A percentile compares a stretch with the other conserved stretches of the same genome.
These are phyloP conservation scores for Lactarius evosmus DNA, from an alignment of 768 basidiomycete genomes.

Conservation along the genomic window DNA sequence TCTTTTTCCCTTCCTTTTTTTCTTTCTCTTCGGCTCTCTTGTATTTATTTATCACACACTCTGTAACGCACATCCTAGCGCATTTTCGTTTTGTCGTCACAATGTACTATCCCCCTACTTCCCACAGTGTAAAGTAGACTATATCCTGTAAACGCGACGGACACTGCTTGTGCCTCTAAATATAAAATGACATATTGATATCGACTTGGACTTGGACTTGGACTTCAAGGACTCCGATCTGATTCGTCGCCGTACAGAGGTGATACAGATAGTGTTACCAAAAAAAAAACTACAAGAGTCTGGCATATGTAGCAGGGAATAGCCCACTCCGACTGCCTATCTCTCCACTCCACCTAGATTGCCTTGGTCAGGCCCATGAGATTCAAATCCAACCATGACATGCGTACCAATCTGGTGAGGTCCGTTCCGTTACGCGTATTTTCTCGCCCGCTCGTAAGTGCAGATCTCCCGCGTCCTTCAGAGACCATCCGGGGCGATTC, in stretches of 20 bases:
- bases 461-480: slow-evolving; percentile 68
- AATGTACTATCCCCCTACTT: slow-evolving; percentile 16
- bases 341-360: slow-evolving; percentile 27
- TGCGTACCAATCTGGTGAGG: slow-evolving; percentile 73
- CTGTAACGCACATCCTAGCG: slow-evolving; percentile 26
- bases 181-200: slow-evolving; percentile 1
- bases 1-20: background rate
- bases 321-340: slow-evolving; percentile 23
- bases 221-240: background rate
- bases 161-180: slow-evolving; percentile 10
- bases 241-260: background rate
- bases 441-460: slow-evolving; percentile 52
- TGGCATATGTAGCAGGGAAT: slow-evolving; percentile 26
- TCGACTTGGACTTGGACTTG: slow-evolving; percentile 6
- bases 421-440: slow-evolving; percentile 60
- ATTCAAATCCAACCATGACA: background rate
- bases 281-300: slow-evolving; percentile 17
- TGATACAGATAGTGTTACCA: background rate
- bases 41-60: slow-evolving; percentile 14
- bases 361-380: background rate
- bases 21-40: slow-evolving; percentile 3
- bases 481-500: slow-evolving; percentile 2
- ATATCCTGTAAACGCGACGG: slow-evolving; percentile 16
- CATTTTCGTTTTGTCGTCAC: slow-evolving; percentile 24
- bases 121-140: slow-evolving; percentile 10